Conservation (phyloP, 371 early-diverging fungal genomes). For the Lichtheimia ramosa region DNA sequence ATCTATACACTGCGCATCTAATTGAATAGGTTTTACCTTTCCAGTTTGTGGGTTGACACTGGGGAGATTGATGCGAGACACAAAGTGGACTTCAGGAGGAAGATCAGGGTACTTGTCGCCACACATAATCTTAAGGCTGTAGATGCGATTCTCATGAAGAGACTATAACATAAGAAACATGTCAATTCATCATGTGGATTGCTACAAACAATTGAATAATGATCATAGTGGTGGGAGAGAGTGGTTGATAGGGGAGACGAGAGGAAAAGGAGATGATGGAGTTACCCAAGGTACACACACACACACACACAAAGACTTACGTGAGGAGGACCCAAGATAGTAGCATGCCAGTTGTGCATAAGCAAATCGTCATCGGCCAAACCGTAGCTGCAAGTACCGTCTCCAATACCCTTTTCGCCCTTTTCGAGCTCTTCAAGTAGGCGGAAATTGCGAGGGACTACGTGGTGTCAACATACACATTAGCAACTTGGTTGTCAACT, state of each 20-base stretch:
- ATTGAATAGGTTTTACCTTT: constrained; percentile 46
- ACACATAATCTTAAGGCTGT: constrained; percentile 82
- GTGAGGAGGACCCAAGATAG: constrained; percentile 56
- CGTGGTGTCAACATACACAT: too few species aligned
- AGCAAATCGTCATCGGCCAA: constrained; percentile 64
- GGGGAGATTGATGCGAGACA: constrained; percentile 83
- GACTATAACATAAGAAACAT: constrained; percentile 54
- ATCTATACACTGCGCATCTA: neutral
- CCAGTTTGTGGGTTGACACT: constrained; percentile 84
- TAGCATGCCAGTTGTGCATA: constrained; percentile 88
- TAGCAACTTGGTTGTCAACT: too few species aligned
- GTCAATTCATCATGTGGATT: neutral
- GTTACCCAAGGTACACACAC: neutral
- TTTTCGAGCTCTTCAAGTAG: constrained; percentile 96
- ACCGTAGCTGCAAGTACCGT: neutral
- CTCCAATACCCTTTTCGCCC: constrained; percentile 73
- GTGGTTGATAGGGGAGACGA: too few species aligned
- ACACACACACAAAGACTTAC: neutral
- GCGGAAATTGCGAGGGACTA: constrained; percentile 95
- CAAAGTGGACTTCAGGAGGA: constrained; percentile 80
- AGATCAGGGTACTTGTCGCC: constrained; percentile 83
- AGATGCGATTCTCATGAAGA: constrained; percentile 93
- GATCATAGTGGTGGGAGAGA: neutral
- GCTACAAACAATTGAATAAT: too few species aligned
- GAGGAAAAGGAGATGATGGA: too few species aligned